Percentiles rank a stretch among this genome's conserved stretches.
Conservation (phyloP, 306 rosid species). For the Vachellia pachyceras region DNA sequence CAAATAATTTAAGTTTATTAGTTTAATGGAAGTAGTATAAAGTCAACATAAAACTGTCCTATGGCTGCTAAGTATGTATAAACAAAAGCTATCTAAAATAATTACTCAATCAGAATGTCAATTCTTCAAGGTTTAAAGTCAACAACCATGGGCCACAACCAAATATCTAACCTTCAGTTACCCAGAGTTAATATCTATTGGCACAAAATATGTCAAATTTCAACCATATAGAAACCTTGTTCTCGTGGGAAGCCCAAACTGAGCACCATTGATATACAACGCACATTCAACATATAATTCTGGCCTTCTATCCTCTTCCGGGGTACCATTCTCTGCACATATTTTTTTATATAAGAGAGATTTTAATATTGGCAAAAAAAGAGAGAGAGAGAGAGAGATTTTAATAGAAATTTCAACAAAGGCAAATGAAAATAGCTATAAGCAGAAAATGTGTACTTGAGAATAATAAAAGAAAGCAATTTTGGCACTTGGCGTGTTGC, state of each 20-base stretch:
- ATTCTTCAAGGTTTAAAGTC: background rate
- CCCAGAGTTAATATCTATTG: background rate
- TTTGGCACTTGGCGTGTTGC: background rate
- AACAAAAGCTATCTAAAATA: slow-evolving; percentile 15
- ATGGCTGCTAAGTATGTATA: background rate
- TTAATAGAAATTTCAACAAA: slow-evolving; percentile 41
- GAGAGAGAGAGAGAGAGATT: no score
- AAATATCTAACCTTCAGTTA: background rate
- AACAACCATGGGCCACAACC: no score
- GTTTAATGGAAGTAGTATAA: background rate
- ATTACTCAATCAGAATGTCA: background rate
- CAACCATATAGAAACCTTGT: slow-evolving; percentile 63
- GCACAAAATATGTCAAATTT: slow-evolving; percentile 5
- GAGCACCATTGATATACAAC: slow-evolving; percentile 86
- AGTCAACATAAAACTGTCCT: background rate
- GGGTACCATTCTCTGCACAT: slow-evolving; percentile 60
- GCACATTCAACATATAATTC: slow-evolving; percentile 94
- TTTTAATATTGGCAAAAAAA: no score
- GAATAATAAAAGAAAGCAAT: slow-evolving; percentile 17
- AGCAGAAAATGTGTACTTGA: background rate
- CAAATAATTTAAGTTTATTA: slow-evolving; percentile 38
- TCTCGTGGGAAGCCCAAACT: slow-evolving; percentile 88
- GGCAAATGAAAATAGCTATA: background rate
- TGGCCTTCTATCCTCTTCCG: slow-evolving; percentile 64
- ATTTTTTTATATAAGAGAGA: background rate